Evolutionary conservation across 345 rosid genomes (phyloP).

Genomic region (Arabis hirsuta): DNA sequence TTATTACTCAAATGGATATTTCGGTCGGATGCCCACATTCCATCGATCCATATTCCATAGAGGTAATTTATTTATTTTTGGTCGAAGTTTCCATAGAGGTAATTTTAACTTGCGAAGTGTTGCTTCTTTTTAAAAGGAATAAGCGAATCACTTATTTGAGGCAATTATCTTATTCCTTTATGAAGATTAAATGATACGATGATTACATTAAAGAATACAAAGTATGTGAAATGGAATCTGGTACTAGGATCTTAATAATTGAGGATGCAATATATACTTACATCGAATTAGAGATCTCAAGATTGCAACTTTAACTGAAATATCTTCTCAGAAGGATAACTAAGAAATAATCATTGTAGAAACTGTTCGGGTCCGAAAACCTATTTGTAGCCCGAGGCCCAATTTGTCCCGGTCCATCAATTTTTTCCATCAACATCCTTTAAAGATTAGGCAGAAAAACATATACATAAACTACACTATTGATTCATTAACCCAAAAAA

Average conservation of each 20-base stretch:
- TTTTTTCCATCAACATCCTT: background rate
- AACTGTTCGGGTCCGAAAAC: constrained; percentile 11
- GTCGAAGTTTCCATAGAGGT: no score
- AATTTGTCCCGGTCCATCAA: background rate
- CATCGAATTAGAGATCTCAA: constrained; percentile 1
- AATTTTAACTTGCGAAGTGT: no score
- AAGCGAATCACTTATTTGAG: no score
- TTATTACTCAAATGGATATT: no score
- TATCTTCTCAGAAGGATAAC: background rate
- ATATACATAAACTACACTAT: background rate
- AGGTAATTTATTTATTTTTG: no score
- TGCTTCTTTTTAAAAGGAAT: no score
- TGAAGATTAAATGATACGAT: no score
- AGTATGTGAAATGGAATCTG: constrained; percentile 19
- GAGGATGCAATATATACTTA: constrained; percentile 13
- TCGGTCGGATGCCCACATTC: no score
- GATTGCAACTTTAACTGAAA: background rate
- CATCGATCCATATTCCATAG: no score
- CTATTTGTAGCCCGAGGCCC: background rate
- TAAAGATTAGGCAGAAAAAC: constrained; percentile 6
- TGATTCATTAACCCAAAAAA: no score
- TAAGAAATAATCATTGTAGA: background rate
- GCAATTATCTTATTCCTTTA: no score
- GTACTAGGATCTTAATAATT: constrained; percentile 16
- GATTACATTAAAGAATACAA: background rate